A percentile compares a stretch with the other conserved stretches of the same genome.
These are phyloP conservation scores for Amphirosellinia nigrospora DNA, from an alignment of 495 filamentous ascomycete species.

Conservation along the genomic window DNA sequence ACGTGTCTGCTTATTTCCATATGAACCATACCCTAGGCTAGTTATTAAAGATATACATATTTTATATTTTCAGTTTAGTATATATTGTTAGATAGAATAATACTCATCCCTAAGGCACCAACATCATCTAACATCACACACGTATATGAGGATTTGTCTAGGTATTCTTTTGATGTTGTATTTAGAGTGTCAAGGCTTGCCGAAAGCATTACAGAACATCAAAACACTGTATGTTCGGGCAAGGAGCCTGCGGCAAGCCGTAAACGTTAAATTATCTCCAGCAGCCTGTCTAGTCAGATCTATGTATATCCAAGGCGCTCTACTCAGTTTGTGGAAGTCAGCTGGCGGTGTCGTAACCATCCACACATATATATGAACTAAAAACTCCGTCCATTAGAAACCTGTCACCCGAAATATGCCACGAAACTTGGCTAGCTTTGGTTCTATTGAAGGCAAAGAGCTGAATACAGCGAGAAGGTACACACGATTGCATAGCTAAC, in stretches of 20 bases:
- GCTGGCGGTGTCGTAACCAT: background rate
- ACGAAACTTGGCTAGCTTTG: background rate
- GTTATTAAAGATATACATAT: too few relatives aligned
- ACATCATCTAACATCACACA: too few relatives aligned
- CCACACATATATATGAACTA: too few relatives aligned
- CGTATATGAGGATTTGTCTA: background rate
- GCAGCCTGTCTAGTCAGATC: background rate
- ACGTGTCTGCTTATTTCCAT: too few relatives aligned
- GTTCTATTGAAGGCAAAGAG: background rate
- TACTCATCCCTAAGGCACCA: too few relatives aligned
- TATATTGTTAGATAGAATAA: too few relatives aligned
- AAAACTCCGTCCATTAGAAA: too few relatives aligned
- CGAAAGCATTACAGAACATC: background rate
- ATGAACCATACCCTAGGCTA: too few relatives aligned
- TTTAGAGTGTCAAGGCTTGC: background rate
- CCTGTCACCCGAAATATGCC: too few relatives aligned
- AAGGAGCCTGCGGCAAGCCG: background rate
- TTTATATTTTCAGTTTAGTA: too few relatives aligned
- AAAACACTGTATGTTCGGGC: background rate
- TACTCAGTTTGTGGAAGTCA: background rate
- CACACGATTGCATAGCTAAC: background rate
- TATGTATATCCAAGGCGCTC: background rate
- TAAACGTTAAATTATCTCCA: background rate
- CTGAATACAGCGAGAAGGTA: background rate
- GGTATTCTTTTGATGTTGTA: background rate